Evolutionary conservation across 768 basidiomycete species (phyloP), one percentile per base, ranked within the genome.

Genomic region (Boletellus sp.): DNA sequence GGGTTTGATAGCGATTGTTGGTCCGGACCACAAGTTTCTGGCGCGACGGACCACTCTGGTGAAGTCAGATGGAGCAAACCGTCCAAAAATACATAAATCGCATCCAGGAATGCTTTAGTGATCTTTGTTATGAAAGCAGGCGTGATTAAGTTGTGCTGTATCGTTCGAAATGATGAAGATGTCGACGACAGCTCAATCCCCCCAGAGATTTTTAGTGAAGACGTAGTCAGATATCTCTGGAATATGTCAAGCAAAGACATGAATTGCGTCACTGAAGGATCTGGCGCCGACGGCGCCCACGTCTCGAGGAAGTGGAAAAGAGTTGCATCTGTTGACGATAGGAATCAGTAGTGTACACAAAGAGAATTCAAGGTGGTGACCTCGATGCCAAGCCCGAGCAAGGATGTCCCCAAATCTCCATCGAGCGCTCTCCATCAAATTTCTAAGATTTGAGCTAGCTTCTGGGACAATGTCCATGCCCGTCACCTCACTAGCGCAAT

Each of bases 341-440:
- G 16, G 34, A 41, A 37, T 59, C 43, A 66, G 44, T 17, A 7
- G 10, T 17, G 33, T 11, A 37, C 3, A 17, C 6, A n/a, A 19
- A 41, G 3, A 43, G 39, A 24, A 11, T 16, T 43, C 15, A 33
- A 47, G 4, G 16, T 23, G 23, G 67, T 76, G 39, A 93, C 95
- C 95, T 72, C 85, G 77, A 31, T 89, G 62, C 96, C 96, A 99
- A 9, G 78, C 74, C 16, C 76, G 76, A 39, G 87, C 77, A 19
- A 97, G 77, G 17, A 87, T 76, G 60, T 95, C 91, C 44, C 82
- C 83, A 63, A 97, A 94, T 55, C 84, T 81, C 93, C 95, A 95
- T 62, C 87, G 79, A 10, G 82, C 79, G 51, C 82, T 90, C 55
- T 93, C 90, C 56, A 95, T 65, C 26, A 98, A 70, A 53, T 75